Conservation (phyloP, 257 asterid genomes). For the Ajuga chamaepitys region DNA sequence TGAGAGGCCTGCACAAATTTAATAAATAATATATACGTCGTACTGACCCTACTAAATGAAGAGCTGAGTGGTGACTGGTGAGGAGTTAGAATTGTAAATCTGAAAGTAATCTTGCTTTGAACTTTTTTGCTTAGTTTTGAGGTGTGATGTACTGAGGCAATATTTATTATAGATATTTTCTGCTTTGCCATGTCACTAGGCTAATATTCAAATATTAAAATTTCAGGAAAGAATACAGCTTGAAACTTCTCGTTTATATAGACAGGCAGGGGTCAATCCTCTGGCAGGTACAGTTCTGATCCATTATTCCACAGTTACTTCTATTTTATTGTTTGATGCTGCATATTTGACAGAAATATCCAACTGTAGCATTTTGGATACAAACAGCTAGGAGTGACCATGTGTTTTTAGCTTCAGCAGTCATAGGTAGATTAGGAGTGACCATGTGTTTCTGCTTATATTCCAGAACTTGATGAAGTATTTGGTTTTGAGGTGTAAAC, state of each 20-base stretch:
- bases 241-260: conserved; percentile 91
- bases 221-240: conserved; percentile 97
- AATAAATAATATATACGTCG: not conserved
- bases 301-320: conserved; percentile 8
- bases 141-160: not conserved
- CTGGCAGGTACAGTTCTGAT: conserved; percentile 66
- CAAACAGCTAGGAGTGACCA: not conserved
- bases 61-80: conserved; percentile 4
- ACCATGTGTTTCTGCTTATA: not conserved
- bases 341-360: not conserved
- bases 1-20: not conserved
- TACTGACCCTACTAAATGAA: not conserved
- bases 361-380: not conserved
- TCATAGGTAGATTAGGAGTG: too few species aligned
- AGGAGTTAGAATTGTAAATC: not conserved
- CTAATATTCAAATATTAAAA: conserved; percentile 15
- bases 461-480: not conserved
- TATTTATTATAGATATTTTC: not conserved
- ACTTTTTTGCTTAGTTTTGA: conserved; percentile 8
- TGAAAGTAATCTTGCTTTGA: conserved; percentile 13
- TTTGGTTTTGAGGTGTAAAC: not conserved
- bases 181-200: conserved; percentile 3
- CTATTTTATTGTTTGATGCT: conserved; percentile 2
- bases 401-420: not conserved
- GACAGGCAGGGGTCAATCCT: conserved; percentile 98